A percentile compares a stretch with the other conserved stretches of the same genome.
These are phyloP conservation scores for Oryza punctata DNA, from an alignment of 176 grass and related monocot species.

Conservation along the genomic window DNA sequence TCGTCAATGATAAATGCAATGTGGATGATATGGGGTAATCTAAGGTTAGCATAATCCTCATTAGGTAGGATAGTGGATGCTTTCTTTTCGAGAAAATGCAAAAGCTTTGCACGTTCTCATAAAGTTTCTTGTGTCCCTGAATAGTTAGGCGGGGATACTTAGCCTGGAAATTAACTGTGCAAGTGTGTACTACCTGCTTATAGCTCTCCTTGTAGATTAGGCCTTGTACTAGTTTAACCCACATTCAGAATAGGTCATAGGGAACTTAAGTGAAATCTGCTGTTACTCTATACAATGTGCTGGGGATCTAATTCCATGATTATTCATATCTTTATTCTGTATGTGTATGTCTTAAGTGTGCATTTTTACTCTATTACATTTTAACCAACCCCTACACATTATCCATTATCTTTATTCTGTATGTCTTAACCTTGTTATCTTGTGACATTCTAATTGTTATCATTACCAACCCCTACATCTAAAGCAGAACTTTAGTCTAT, in stretches of 20 bases:
- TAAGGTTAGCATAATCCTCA: not conserved
- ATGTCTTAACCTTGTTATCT: not conserved
- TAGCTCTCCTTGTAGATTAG: not conserved
- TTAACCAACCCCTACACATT: not conserved
- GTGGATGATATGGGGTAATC: not conserved
- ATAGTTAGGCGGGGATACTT: not conserved
- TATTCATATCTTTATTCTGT: not conserved
- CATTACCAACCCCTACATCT: not conserved
- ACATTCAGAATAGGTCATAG: not conserved
- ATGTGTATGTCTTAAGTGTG: not conserved
- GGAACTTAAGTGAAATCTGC: not conserved
- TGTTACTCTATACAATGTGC: not conserved
- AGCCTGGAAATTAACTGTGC: not conserved
- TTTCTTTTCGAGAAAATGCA: not conserved
- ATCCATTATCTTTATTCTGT: too few relatives aligned
- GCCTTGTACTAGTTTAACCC: not conserved
- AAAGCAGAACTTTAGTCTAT: conserved; percentile 1
- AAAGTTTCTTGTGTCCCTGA: conserved; percentile 4
- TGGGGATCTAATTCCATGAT: conserved; percentile 4
- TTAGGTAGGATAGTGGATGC: not conserved
- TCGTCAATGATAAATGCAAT: not conserved
- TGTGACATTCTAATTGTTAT: not conserved
- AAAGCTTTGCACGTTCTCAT: not conserved
- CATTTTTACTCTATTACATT: not conserved
- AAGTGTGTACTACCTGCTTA: not conserved